Base-by-base conservation (phyloP, 495 filamentous ascomycete species). In the Pyrenula massariospora region DNA sequence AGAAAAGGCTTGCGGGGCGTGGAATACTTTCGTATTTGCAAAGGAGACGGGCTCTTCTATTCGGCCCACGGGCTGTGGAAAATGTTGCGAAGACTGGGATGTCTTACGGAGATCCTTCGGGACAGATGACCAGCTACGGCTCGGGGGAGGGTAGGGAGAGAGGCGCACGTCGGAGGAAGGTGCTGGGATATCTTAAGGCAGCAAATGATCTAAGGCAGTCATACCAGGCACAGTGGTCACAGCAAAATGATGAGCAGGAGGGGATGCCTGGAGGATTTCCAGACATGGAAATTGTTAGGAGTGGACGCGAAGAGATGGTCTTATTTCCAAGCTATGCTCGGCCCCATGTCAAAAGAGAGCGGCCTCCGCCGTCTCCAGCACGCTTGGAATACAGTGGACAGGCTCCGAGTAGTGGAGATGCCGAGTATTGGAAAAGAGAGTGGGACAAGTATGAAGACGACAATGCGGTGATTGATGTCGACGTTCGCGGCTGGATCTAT, bases 401-500 rank as follows among this genome's bases (percentile, higher is more conserved):
- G n/a, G 49, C 54, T 3, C 19, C 25, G 12, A 68, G 65, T 2
- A 58, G 71, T 50, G 72, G 72, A 12, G 81, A 84, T 59, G 77
- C 79, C 19, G 82, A 85, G 54, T 54, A 59, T 36, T 57, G 54
- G 77, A 74, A 70, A 42, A 68, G 79, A 24, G 79, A 87, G 62
- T 91, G 85, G 85, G 65, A 86, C 19, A 75, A 77, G 56, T 71
- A 81, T 24, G 84, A 90, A 65, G 83, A 88, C 49, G 85, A 88
- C 56, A 85, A 86, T 63, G 87, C 89, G 12, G 72, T 96, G 15
- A 88, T 95, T 2, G 90, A 94, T 66, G 89, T 96, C 2, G 92
- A 99, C 68, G 87, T 97, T 15, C 80, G 91, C 55, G 93, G 93
- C 21, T 99, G 94, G 93, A 78, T 96, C 50, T 96, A 92, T 63